Evolutionary conservation across 2,329 filamentous ascomycete species (phyloP), one percentile per base, ranked within the genome.

Genomic region (Aspergillus sp.): DNA sequence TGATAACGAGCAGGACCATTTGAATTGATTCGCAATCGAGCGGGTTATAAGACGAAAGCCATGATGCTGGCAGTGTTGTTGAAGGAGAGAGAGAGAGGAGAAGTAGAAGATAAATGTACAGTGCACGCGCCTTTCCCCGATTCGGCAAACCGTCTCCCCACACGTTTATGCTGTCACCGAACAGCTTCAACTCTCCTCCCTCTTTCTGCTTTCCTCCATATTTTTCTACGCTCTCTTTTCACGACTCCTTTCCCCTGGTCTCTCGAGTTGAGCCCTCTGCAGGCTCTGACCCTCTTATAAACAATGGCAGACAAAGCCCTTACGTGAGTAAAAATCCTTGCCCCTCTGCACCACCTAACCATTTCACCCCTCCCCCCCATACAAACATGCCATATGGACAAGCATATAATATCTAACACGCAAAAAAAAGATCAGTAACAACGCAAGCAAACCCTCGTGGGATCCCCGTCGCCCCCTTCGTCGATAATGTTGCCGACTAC

Each of bases 401-500:
- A 19, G 19, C 19, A 19, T 19, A 19, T 19, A 19, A 19, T 19
- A 46, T 44, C 34, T 33, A 50, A 30, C 30, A 50, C 45, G 55
- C 56, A 51, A 36, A 44, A 57, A 51, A 36, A 44, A 57, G 52
- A 51, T 49, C 56, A 53, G 53, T 54, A 52, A 62, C 49, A 46
- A 50, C 59, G 28, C 49, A 61, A 55, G 69, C 69, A 43, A 73
- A 73, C 53, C 64, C 70, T 40, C 70, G 70, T 51, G 71, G 71
- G 29, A 73, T 73, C 51, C 70, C 70, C 49, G 58, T 62, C 27
- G 71, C 71, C 36, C 71, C 71, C 41, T 73, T 73, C 57, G 63
- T 73, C 62, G 67, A 70, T 59, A 64, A 72, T 62, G 70, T 73
- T 36, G 54, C 57, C 52, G 70, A 73, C 57, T 73, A 73, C 50